Percentiles rank a stretch among this genome's conserved stretches.
phyloP scores from a whole-genome alignment of 192 early-diverging fungal species.

The Mortierella antarctica region DNA sequence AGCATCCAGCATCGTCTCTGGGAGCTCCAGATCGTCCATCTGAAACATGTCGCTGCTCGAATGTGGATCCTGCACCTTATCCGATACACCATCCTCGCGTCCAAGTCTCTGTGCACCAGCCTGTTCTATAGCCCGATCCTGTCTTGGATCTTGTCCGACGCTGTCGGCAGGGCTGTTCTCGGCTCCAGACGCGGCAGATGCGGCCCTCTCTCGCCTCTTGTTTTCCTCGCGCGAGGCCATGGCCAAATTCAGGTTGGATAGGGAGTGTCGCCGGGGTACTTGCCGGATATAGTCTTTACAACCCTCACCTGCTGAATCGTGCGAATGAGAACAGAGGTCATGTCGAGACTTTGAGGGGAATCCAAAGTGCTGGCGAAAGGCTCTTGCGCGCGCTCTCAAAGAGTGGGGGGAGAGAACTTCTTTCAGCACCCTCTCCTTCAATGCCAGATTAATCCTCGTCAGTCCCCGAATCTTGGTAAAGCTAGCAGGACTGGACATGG shows the following conservation, averaged over 20 bases:
- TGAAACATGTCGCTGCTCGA: slow-evolving; percentile 34
- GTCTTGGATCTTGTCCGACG: neutral
- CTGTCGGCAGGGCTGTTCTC: neutral
- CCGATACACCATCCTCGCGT: neutral
- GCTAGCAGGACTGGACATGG: slow-evolving; percentile 34
- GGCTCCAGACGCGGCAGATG: neutral
- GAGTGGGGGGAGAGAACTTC: slow-evolving; percentile 93
- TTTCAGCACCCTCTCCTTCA: slow-evolving; percentile 89
- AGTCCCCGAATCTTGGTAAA: slow-evolving; percentile 34
- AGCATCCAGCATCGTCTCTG: slow-evolving; percentile 18
- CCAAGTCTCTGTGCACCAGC: slow-evolving; percentile 2
- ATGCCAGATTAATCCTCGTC: slow-evolving; percentile 72
- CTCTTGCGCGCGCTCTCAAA: slow-evolving; percentile 73
- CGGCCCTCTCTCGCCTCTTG: slow-evolving; percentile 21
- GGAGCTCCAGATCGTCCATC: slow-evolving; percentile 46
- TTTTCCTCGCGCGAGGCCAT: slow-evolving; percentile 41
- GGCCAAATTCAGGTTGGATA: slow-evolving; percentile 46
- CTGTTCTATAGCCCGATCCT: slow-evolving; percentile 6
- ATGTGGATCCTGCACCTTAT: slow-evolving; percentile 17
- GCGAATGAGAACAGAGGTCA: slow-evolving; percentile 29
- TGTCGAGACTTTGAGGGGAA: slow-evolving; percentile 22
- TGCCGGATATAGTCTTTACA: slow-evolving; percentile 26
- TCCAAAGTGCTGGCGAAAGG: slow-evolving; percentile 65
- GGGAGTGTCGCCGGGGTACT: slow-evolving; percentile 43
- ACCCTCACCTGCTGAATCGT: slow-evolving; percentile 41